These are phyloP conservation scores for Straminergon stramineum DNA, from an alignment of 225 moss, liverwort and hornwort genomes.

Conservation along the genomic window DNA sequence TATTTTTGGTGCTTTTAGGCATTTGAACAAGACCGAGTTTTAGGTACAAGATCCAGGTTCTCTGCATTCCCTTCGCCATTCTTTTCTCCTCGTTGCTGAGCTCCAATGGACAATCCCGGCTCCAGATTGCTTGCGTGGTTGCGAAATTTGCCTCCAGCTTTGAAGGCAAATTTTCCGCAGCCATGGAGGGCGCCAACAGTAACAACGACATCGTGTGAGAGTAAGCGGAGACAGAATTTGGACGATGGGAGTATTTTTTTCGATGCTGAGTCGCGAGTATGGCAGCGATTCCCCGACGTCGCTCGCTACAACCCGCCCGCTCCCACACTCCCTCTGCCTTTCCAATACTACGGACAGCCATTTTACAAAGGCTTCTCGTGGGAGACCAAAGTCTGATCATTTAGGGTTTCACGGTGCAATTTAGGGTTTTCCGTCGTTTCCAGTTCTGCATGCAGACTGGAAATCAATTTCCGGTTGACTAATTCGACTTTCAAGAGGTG, in stretches of 20 bases:
- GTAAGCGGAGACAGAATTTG: not conserved
- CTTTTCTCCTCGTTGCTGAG: not conserved
- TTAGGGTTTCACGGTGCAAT: not conserved
- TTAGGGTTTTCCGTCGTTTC: not conserved
- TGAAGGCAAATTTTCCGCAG: not conserved
- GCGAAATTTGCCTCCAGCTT: not conserved
- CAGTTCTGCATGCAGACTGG: not conserved
- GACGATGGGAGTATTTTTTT: conserved; percentile 27
- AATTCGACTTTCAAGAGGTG: not conserved
- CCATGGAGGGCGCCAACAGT: not conserved
- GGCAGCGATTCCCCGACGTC: conserved; percentile 3
- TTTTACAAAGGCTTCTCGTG: conserved; percentile 46
- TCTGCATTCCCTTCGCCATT: too few species aligned
- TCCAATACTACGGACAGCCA: conserved; percentile 36
- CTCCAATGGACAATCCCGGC: not conserved
- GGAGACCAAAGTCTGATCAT: conserved; percentile 30
- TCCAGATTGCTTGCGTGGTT: not conserved
- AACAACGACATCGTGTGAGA: not conserved
- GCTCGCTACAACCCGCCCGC: conserved; percentile 41
- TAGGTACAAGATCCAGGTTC: too few species aligned
- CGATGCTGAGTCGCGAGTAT: not conserved
- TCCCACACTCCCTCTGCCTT: conserved; percentile 26
- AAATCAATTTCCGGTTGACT: not conserved
- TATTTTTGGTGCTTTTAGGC: too few species aligned
- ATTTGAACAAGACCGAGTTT: too few species aligned